A percentile compares a stretch with the other conserved stretches of the same genome.
These are phyloP conservation scores for Parastagonospora nodorum DNA, from an alignment of 2,329 filamentous ascomycete genomes.

Conservation along the genomic window DNA sequence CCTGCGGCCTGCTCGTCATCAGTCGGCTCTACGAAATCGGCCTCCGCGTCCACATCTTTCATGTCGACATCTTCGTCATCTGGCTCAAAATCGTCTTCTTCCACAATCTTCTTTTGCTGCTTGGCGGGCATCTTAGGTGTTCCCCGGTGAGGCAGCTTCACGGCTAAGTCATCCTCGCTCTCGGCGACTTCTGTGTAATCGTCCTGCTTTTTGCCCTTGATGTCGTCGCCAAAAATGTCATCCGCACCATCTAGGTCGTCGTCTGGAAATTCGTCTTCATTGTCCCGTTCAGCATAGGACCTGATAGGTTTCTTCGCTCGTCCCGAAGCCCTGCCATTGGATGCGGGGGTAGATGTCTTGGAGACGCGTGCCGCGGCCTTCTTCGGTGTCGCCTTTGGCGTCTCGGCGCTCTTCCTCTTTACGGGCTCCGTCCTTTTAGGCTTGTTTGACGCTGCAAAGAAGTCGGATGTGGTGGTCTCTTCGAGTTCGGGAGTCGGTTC, in stretches of 20 bases:
- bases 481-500: conserved; percentile 57
- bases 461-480: conserved; percentile 65
- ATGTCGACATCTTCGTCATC: conserved; percentile 58
- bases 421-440: conserved; percentile 55
- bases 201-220: conserved; percentile 66
- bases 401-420: conserved; percentile 40
- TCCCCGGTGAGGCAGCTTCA: conserved; percentile 39
- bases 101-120: conserved; percentile 52
- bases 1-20: conserved; percentile 48
- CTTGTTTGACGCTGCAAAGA: conserved; percentile 65
- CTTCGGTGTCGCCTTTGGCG: conserved; percentile 46
- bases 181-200: conserved; percentile 67
- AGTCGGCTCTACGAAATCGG: conserved; percentile 53
- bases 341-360: conserved; percentile 41
- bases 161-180: conserved; percentile 35
- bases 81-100: conserved; percentile 48
- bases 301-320: conserved; percentile 51
- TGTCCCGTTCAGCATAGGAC: conserved; percentile 62
- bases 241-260: conserved; percentile 65
- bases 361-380: conserved; percentile 37
- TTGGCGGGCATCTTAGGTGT: conserved; percentile 50
- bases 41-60: conserved; percentile 55
- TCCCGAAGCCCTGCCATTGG: conserved; percentile 44
- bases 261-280: conserved; percentile 58
- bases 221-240: conserved; percentile 81